These are phyloP conservation scores for Bruguiera hainesii DNA, from an alignment of 441 rosid species.

Conservation along the genomic window DNA sequence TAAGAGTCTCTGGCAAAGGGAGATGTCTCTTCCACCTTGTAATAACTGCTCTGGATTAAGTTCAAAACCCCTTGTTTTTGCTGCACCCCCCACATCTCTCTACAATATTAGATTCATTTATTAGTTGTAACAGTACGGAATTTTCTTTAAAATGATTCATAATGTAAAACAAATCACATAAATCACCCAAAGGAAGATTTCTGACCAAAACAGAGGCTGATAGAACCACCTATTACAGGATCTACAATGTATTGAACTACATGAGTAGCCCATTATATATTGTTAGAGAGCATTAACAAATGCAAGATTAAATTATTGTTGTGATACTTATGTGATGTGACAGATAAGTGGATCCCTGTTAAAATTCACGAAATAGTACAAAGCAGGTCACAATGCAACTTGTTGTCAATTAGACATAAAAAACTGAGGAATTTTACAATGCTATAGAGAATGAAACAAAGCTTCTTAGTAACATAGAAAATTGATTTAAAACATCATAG, in stretches of 20 bases:
- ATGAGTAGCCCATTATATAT: neutral
- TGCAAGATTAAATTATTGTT: neutral
- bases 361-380: neutral
- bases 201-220: neutral
- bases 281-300: neutral
- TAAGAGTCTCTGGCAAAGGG: constrained; percentile 74
- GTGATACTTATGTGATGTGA: neutral
- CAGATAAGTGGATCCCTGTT: constrained; percentile 1
- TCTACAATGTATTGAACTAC: neutral
- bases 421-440: neutral
- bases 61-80: constrained; percentile 32
- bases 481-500: neutral
- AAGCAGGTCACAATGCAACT: neutral
- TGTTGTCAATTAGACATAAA: neutral
- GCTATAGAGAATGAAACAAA: neutral
- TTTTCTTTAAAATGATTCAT: constrained; percentile 45
- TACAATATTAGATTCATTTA: constrained; percentile 25
- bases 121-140: constrained; percentile 22
- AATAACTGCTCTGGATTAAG: constrained; percentile 30
- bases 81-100: constrained; percentile 27
- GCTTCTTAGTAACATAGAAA: neutral
- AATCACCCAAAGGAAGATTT: constrained; percentile 10
- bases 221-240: neutral
- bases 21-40: constrained; percentile 36
- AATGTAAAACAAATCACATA: neutral